Evolutionary conservation across 2,329 filamentous ascomycete species (phyloP).

Genomic region (Aspergillus udagawae): DNA sequence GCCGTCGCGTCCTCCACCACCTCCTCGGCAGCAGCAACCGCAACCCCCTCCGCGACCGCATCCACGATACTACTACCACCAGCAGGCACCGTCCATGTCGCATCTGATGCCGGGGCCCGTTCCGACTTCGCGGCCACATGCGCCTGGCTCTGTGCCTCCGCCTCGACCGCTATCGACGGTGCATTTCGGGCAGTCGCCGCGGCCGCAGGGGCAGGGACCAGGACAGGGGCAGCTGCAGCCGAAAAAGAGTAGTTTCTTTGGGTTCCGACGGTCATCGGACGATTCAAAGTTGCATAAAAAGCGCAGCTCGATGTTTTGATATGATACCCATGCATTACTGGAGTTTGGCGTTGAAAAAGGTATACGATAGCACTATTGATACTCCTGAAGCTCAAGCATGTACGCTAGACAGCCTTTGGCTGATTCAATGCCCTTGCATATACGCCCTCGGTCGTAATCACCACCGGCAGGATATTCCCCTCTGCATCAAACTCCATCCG

Average conservation of each 20-base stretch:
- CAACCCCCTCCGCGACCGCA: slow-evolving; percentile 9
- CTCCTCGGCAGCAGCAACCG: slow-evolving; percentile 17
- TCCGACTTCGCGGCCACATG: not conserved
- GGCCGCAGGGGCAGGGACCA: slow-evolving; percentile 9
- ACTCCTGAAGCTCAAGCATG: not conserved
- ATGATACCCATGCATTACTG: slow-evolving; percentile 12
- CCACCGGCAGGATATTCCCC: slow-evolving; percentile 42
- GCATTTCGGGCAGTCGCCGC: slow-evolving; percentile 12
- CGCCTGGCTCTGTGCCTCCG: not conserved
- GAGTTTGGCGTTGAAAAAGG: not conserved
- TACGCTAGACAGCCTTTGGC: not conserved
- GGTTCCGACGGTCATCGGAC: slow-evolving; percentile 36
- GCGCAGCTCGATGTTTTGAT: slow-evolving; percentile 45
- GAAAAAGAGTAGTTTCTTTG: slow-evolving; percentile 46
- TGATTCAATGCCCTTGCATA: slow-evolving; percentile 11
- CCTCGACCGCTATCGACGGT: slow-evolving; percentile 18
- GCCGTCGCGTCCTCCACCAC: slow-evolving; percentile 17
- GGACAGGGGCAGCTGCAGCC: slow-evolving; percentile 21
- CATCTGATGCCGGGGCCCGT: slow-evolving; percentile 3
- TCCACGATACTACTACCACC: slow-evolving; percentile 13
- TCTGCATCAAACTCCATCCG: slow-evolving; percentile 46
- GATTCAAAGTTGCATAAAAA: slow-evolving; percentile 40
- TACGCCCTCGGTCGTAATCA: slow-evolving; percentile 34
- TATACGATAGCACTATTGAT: not conserved
- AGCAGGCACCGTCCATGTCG: slow-evolving; percentile 8